Conservation (phyloP, 2,329 filamentous ascomycete genomes). For the Fusarium humuli region DNA sequence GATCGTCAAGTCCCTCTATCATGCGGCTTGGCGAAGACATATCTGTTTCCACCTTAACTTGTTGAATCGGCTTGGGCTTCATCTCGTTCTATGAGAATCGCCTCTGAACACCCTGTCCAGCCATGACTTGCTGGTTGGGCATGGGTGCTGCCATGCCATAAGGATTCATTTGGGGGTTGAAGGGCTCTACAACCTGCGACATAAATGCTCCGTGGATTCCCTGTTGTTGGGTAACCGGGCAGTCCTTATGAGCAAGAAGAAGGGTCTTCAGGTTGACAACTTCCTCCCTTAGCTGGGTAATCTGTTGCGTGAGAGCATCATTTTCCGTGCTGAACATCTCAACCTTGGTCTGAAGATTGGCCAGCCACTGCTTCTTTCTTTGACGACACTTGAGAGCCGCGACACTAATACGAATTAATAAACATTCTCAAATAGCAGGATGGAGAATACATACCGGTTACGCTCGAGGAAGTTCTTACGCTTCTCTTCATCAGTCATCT, state of each 20-base stretch:
- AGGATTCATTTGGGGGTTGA: conserved; percentile 67
- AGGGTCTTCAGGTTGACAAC: conserved; percentile 95
- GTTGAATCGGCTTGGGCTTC: conserved; percentile 13
- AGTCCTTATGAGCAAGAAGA: conserved; percentile 94
- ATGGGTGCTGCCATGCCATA: conserved; percentile 69
- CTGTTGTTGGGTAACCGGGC: conserved; percentile 90
- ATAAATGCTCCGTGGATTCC: conserved; percentile 68
- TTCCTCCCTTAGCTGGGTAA: conserved; percentile 87
- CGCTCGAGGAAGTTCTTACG: conserved; percentile 97
- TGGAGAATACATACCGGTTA: conserved; percentile 77
- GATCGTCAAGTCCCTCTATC: conserved; percentile 31
- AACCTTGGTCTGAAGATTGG: conserved; percentile 93
- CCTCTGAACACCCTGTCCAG: conserved; percentile 65
- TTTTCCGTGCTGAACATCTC: conserved; percentile 94
- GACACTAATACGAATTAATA: conserved; percentile 68
- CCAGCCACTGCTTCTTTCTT: conserved; percentile 98
- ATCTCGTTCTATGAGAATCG: conserved; percentile 65
- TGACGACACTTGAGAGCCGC: conserved; percentile 97
- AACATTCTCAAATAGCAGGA: not conserved
- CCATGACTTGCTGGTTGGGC: conserved; percentile 65
- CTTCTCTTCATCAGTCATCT: conserved; percentile 84
- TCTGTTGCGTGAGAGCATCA: conserved; percentile 84
- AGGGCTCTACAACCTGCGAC: conserved; percentile 67
- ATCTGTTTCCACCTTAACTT: conserved; percentile 12
- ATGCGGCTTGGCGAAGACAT: conserved; percentile 17